Conservation (phyloP, 768 basidiomycete species). For the Suillus plorans region DNA sequence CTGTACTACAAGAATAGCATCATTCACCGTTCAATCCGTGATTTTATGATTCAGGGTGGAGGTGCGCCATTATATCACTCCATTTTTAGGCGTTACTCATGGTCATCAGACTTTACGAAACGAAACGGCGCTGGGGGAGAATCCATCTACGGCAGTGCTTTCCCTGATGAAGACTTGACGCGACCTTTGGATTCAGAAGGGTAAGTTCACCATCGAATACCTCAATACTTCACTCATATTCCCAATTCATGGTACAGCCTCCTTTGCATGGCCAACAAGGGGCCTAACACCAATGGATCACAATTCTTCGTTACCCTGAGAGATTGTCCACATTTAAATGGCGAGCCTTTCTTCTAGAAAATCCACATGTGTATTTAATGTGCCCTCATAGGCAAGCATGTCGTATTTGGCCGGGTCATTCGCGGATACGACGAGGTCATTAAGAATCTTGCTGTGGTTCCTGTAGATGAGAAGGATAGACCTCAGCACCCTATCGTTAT, state of each 20-base stretch:
- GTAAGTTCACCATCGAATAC: conserved; percentile 28
- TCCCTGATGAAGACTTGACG: conserved; percentile 75
- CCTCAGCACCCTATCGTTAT: conserved; percentile 69
- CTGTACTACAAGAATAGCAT: conserved; percentile 82
- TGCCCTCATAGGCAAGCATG: conserved; percentile 51
- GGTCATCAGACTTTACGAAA: conserved; percentile 67
- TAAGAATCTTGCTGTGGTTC: conserved; percentile 56
- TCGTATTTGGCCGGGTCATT: conserved; percentile 55
- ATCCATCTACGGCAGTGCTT: conserved; percentile 75
- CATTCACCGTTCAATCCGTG: conserved; percentile 75
- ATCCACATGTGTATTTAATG: conserved; percentile 2
- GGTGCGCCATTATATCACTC: conserved; percentile 39
- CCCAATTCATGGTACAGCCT: conserved; percentile 41
- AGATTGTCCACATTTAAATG: conserved; percentile 73
- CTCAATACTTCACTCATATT: neutral
- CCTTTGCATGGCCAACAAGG: conserved; percentile 89
- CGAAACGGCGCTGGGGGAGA: conserved; percentile 81
- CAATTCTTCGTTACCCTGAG: conserved; percentile 86
- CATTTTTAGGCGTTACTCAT: conserved; percentile 3
- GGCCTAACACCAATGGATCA: conserved; percentile 80
- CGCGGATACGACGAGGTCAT: conserved; percentile 63
- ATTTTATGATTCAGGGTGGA: conserved; percentile 83
- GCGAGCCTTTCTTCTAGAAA: conserved; percentile 35
- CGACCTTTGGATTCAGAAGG: conserved; percentile 65
- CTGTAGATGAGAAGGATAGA: conserved; percentile 74